Evolutionary conservation across 257 asterid species (phyloP), one percentile per base, ranked within the genome.

Genomic region (Nicotiana tomentosiformis): DNA sequence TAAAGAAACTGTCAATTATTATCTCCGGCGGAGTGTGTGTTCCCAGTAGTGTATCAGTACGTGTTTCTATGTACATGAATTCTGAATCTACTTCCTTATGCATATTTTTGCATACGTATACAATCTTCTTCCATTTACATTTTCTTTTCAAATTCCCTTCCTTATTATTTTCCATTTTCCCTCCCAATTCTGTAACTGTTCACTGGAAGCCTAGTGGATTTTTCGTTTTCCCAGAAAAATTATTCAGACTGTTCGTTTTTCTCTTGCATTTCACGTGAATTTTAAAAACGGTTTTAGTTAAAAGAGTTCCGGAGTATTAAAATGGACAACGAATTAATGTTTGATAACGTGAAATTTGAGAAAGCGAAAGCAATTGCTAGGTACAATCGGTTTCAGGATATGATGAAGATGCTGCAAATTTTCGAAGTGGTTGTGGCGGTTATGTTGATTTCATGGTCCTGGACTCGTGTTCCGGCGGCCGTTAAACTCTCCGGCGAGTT

Each of bases 361-460:
- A 89, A 89, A 87, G 79, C 66, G 5, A 84, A 86, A 66, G 85
- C 90, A 8, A 81, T 89, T 2, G 90, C 90, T 5, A 88, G 89
- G 81, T 92, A 66, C 83, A 90, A 89, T 29, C 88, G 87, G 77
- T 87, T 89, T 35, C 93, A 90, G 37, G 80, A 78, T 69, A 84
- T 90, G 12, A 84, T 85, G 2, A 90, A 79, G 62, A 7, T 89
- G 6, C 81, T 93, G 78, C 95, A 90, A 69, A 43, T 88, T 69
- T 51, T 89, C 32, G 95, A 94, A 81, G 82, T 87, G 26, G 3
- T 90, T 17, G 84, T 88, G 18, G 83, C 87, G 26, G 60, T 93
- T n/a, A 87, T 88, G 15, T 62, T 90, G 69, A 66, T 96, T 70
- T 93, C 94, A 12, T 94, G 98, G 97, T 90, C 94, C 10, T 86